phyloP scores from a whole-genome alignment of 257 asterid species.

The Solanum bulbocastanum region DNA sequence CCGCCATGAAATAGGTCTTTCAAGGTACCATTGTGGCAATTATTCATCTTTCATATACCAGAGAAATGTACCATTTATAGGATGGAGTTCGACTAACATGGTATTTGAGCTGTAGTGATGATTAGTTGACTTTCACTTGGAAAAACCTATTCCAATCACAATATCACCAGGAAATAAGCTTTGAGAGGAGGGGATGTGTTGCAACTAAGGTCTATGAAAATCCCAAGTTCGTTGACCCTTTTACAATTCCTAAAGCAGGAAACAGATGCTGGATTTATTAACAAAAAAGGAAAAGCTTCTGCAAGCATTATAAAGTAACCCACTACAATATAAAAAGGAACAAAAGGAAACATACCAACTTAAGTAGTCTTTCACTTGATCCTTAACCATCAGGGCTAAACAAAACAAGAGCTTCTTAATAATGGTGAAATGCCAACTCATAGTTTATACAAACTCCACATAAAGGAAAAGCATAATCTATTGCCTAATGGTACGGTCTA shows the following conservation, averaged over 20 bases:
- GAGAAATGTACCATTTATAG: not conserved
- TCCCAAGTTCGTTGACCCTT: not conserved
- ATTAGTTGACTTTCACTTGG: not conserved
- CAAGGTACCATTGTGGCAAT: not conserved
- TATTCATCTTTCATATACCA: not conserved
- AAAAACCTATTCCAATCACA: not conserved
- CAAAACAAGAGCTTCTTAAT: not conserved
- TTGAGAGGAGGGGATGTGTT: not conserved
- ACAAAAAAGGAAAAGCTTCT: not conserved
- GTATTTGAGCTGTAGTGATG: not conserved
- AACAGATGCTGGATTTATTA: not conserved
- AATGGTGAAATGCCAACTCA: not conserved
- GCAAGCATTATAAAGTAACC: not conserved
- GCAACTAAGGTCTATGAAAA: not conserved
- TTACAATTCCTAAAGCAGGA: not conserved
- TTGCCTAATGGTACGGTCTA: not conserved
- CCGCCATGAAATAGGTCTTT: not conserved
- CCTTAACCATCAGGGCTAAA: not conserved
- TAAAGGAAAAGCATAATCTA: not conserved
- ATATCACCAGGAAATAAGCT: not conserved
- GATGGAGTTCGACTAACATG: not conserved
- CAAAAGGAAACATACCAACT: not conserved
- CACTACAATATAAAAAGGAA: not conserved
- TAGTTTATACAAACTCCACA: not conserved
- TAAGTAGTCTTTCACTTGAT: not conserved